Conservation (phyloP, 768 basidiomycete genomes). For the Vishniacozyma victoriae region DNA sequence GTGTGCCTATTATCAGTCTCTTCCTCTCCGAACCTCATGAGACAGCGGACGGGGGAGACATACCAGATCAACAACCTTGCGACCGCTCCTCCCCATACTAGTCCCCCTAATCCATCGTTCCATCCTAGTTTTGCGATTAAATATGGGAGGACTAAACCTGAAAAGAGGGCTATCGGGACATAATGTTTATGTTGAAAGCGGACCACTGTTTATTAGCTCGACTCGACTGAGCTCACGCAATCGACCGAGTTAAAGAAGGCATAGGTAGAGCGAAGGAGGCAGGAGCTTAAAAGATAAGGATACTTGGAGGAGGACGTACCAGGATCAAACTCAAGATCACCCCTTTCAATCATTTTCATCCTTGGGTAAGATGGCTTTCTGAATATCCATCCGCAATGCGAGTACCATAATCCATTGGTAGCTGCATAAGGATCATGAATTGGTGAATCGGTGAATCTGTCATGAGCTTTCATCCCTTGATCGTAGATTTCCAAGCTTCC, state of each 20-base stretch:
- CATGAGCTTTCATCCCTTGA: too few relatives aligned
- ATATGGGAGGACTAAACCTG: conserved; percentile 59
- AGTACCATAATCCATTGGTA: conserved; percentile 64
- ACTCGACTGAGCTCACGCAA: neutral
- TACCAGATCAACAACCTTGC: conserved; percentile 58
- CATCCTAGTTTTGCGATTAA: conserved; percentile 51
- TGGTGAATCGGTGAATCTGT: conserved; percentile 55
- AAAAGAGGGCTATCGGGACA: conserved; percentile 57
- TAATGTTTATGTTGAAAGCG: conserved; percentile 67
- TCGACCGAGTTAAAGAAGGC: neutral
- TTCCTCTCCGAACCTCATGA: conserved; percentile 36
- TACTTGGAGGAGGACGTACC: conserved; percentile 50
- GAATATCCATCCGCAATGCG: conserved; percentile 84
- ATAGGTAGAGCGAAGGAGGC: neutral
- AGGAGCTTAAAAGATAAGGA: neutral
- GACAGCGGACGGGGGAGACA: neutral
- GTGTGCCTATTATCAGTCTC: conserved; percentile 55
- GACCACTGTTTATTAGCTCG: conserved; percentile 53
- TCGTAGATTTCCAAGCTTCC: neutral
- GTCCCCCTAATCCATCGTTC: conserved; percentile 60
- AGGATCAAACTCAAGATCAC: conserved; percentile 64
- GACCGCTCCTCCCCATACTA: conserved; percentile 67
- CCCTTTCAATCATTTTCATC: conserved; percentile 60
- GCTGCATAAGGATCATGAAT: conserved; percentile 66
- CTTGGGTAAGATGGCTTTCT: conserved; percentile 63